Percentiles rank a stretch among this genome's conserved stretches.
Evolutionary conservation across 2,329 filamentous ascomycete species (phyloP).

Genomic region (Hysterium pulicare): DNA sequence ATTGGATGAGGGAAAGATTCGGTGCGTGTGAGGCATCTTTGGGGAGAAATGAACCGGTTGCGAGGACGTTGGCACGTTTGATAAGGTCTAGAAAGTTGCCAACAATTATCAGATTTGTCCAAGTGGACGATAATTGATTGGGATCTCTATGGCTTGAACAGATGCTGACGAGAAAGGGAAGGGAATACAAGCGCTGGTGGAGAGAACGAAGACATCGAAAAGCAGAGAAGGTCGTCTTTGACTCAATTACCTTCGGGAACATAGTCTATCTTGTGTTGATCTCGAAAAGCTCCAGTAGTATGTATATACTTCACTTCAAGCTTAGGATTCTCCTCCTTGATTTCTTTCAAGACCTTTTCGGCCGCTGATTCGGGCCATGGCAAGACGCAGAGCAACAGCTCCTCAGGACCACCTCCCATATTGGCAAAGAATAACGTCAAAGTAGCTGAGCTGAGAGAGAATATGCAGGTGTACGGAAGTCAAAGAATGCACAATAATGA

Average conservation of each 20-base stretch:
- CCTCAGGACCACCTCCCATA: slow-evolving; percentile 46
- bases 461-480: not conserved
- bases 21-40: slow-evolving; percentile 32
- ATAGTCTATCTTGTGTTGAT: slow-evolving; percentile 22
- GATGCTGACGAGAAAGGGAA: slow-evolving; percentile 4
- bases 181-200: slow-evolving; percentile 5
- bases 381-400: slow-evolving; percentile 42
- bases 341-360: slow-evolving; percentile 17
- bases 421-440: slow-evolving; percentile 19
- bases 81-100: slow-evolving; percentile 41
- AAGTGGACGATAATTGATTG: too few species aligned
- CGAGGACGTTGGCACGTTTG: slow-evolving; percentile 45
- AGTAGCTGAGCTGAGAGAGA: not conserved
- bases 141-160: not conserved
- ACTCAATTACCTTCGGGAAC: slow-evolving; percentile 47
- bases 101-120: too few species aligned
- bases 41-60: slow-evolving; percentile 49
- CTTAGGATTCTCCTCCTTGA: slow-evolving; percentile 29
- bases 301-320: slow-evolving; percentile 29
- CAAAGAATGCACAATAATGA: not conserved
- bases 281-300: slow-evolving; percentile 1
- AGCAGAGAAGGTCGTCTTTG: too few species aligned
- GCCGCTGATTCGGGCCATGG: slow-evolving; percentile 35
- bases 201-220: too few species aligned
- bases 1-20: slow-evolving; percentile 51